A percentile compares a stretch with the other conserved stretches of the same genome.
phyloP scores from a whole-genome alignment of 176 grass and related monocot genomes.

The Eragrostis curvula region DNA sequence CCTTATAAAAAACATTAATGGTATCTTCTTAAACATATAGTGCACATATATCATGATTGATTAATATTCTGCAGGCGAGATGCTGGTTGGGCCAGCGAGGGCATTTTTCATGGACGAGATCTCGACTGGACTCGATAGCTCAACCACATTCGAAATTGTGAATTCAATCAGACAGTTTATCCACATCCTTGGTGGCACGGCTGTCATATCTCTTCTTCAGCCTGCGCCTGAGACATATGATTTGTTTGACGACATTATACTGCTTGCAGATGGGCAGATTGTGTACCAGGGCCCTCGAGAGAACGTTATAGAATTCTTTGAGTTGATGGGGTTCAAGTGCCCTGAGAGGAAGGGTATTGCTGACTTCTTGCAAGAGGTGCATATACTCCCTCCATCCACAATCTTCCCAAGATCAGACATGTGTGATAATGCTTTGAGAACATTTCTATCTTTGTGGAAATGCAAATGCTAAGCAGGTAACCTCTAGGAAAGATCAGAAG shows the following conservation, averaged over 20 bases:
- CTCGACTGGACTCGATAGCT: background rate
- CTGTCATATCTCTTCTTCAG: background rate
- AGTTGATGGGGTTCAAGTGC: conserved; percentile 4
- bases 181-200: conserved; percentile 15
- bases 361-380: conserved; percentile 13
- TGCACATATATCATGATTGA: background rate
- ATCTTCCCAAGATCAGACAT: no score
- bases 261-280: background rate
- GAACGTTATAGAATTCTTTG: conserved; percentile 4
- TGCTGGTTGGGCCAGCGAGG: conserved; percentile 4
- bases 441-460: background rate
- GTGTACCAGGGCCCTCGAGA: conserved; percentile 11
- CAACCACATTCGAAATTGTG: conserved; percentile 16
- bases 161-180: background rate
- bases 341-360: conserved; percentile 16
- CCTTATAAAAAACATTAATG: background rate
- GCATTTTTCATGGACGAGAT: conserved; percentile 14
- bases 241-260: background rate
- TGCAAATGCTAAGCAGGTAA: conserved; percentile 36
- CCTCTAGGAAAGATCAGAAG: conserved; percentile 80
- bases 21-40: background rate
- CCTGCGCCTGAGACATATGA: background rate
- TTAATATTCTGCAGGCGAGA: conserved; percentile 5
- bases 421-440: no score
- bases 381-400: background rate